phyloP scores from a whole-genome alignment of 169 alveolate genomes.

The Theileria annulata region DNA sequence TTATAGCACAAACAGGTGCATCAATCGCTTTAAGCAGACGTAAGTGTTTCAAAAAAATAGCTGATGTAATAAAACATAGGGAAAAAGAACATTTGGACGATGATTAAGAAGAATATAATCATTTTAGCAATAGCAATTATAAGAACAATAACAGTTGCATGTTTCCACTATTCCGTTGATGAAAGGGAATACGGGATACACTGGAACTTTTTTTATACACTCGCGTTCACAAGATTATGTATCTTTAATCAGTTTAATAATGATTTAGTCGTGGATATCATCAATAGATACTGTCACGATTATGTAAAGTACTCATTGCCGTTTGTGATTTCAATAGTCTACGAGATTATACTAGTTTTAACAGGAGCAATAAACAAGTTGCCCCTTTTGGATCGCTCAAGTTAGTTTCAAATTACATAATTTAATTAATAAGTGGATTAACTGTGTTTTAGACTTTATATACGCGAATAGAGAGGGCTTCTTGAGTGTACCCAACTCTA shows the following conservation, averaged over 20 bases:
- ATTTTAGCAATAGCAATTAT: conserved; percentile 34
- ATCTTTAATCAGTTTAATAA: background rate
- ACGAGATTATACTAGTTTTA: conserved; percentile 22
- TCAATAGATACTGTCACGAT: background rate
- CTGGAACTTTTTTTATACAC: conserved; percentile 50
- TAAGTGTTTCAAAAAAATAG: conserved; percentile 2
- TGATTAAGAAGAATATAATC: conserved; percentile 23
- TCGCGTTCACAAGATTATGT: conserved; percentile 46
- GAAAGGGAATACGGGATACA: conserved; percentile 60
- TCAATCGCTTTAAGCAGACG: conserved; percentile 34
- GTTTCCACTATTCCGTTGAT: conserved; percentile 29
- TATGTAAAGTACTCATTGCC: conserved; percentile 11
- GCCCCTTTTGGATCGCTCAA: background rate
- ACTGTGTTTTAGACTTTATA: background rate
- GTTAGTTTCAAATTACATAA: background rate
- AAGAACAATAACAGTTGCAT: conserved; percentile 27
- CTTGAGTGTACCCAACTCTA: conserved; percentile 41
- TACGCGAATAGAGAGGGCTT: conserved; percentile 60
- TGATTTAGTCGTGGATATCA: background rate
- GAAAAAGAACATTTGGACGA: background rate
- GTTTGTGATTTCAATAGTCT: conserved; percentile 10
- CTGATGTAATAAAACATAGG: conserved; percentile 1
- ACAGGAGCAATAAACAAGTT: background rate
- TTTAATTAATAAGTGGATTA: background rate
- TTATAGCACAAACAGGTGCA: conserved; percentile 48